Evolutionary conservation across 2,329 filamentous ascomycete species (phyloP), one percentile per base, ranked within the genome.

Genomic region (Paecilomyces sp.): DNA sequence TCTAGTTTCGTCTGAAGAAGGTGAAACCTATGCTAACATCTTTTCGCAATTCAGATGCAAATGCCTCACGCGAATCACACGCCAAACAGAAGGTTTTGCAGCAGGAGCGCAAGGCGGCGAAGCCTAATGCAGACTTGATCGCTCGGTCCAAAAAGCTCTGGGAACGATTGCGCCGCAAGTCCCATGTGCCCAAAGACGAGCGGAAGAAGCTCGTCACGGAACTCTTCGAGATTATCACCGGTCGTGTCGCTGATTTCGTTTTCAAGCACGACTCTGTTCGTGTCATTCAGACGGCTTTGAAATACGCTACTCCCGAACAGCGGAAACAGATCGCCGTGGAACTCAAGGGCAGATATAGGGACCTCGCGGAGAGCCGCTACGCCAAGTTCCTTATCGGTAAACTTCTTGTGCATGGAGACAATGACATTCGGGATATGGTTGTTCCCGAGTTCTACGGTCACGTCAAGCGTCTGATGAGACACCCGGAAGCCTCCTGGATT

Each of bases 221-320:
- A 79, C 83, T 99, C 28, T 97, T 96, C 75, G 83, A 84, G 60
- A 96, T 99, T 70, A 90, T 97, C 68, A 94, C 90, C 25, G 93
- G 92, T 57, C 86, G 90, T 60, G 89, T 97, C 68, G 91, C 91
- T 76, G 94, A 97, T 63, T 96, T 97, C 66, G 93, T 97, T 22
- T 90, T 99, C 79, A 99, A 99, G 84, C 94, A 99, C 75, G 94
- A 99, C 73, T 91, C 92, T 36, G 93, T 96, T n/a, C 86, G 94
- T 66, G 92, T 96, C 51, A 89, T 99, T 28, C 94, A 99, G 79
- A 97, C 92, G 12, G 94, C 93, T 41, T 85, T 99, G 77, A 99
- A 99, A 77, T 99, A 99, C 77, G 89, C 91, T 55, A 95, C 88
- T 54, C 82, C 86, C 58, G 88, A 90, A 62, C 92, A 97, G 77